phyloP scores from a whole-genome alignment of 1,284 basidiomycete genomes.

The Sanghuangporus baumii region DNA sequence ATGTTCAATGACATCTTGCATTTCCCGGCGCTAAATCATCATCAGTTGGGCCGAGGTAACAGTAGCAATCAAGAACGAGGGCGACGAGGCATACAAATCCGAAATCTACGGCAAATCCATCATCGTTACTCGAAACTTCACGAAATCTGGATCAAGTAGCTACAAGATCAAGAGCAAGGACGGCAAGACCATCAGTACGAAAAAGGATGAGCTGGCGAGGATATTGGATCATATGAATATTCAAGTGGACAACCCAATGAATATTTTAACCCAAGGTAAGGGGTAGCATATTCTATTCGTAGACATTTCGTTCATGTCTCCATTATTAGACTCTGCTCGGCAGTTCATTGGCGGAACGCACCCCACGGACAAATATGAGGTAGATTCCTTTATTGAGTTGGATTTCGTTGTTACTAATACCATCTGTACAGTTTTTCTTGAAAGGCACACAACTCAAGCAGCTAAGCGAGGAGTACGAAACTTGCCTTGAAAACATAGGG shows the following conservation, averaged over 20 bases:
- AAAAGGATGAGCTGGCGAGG: slow-evolving; percentile 78
- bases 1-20: slow-evolving; percentile 25
- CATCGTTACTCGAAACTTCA: slow-evolving; percentile 78
- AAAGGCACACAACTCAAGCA: slow-evolving; percentile 89
- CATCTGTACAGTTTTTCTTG: slow-evolving; percentile 75
- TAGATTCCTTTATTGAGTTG: slow-evolving; percentile 25
- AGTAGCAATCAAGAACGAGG: slow-evolving; percentile 81
- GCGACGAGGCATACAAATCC: slow-evolving; percentile 82
- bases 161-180: slow-evolving; percentile 85
- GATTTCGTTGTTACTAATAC: background rate
- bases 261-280: slow-evolving; percentile 84
- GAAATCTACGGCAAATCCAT: slow-evolving; percentile 84
- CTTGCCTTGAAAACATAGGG: slow-evolving; percentile 67
- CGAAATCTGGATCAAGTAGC: slow-evolving; percentile 63
- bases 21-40: background rate
- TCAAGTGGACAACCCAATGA: slow-evolving; percentile 96
- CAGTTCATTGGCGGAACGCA: slow-evolving; percentile 86
- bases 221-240: slow-evolving; percentile 96
- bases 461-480: slow-evolving; percentile 82
- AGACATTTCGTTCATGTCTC: background rate
- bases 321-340: slow-evolving; percentile 40
- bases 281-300: no score
- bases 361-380: slow-evolving; percentile 87
- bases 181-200: slow-evolving; percentile 67
- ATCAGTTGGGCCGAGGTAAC: slow-evolving; percentile 72